These are phyloP conservation scores for Ascosphaera pollenicola DNA, from an alignment of 2,329 filamentous ascomycete genomes.

Conservation along the genomic window DNA sequence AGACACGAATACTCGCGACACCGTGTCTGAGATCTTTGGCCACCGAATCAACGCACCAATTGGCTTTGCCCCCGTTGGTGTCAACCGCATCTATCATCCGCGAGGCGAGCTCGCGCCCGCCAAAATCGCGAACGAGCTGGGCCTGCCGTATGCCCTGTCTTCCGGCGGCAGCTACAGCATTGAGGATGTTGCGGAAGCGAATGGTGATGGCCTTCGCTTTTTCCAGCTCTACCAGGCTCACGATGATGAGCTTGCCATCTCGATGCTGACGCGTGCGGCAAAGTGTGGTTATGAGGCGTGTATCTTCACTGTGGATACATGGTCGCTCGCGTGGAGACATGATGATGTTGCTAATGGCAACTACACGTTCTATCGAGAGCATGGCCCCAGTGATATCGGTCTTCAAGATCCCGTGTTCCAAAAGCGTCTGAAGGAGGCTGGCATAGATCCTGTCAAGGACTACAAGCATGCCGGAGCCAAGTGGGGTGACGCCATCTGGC, in stretches of 20 bases:
- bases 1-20: constrained; percentile 19
- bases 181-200: constrained; percentile 39
- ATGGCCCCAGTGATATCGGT: constrained; percentile 22
- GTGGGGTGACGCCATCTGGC: constrained; percentile 23
- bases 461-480: constrained; percentile 20
- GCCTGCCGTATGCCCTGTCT: constrained; percentile 42
- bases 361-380: too few relatives aligned
- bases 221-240: constrained; percentile 39
- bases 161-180: constrained; percentile 41
- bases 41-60: constrained; percentile 27
- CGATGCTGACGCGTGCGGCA: constrained; percentile 32
- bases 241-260: constrained; percentile 2
- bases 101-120: constrained; percentile 43
- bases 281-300: constrained; percentile 38
- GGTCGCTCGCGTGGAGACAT: constrained; percentile 44
- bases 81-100: constrained; percentile 42
- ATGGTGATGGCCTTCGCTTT: constrained; percentile 36
- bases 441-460: constrained; percentile 11
- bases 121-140: constrained; percentile 31
- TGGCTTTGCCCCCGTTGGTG: constrained; percentile 44
- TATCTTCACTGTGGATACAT: constrained; percentile 52
- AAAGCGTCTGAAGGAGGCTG: constrained; percentile 26
- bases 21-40: constrained; percentile 30
- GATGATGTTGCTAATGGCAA: constrained; percentile 19
- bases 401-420: constrained; percentile 39